Evolutionary conservation across 768 basidiomycete species (phyloP).

Genomic region (Gautieria morchelliformis): DNA sequence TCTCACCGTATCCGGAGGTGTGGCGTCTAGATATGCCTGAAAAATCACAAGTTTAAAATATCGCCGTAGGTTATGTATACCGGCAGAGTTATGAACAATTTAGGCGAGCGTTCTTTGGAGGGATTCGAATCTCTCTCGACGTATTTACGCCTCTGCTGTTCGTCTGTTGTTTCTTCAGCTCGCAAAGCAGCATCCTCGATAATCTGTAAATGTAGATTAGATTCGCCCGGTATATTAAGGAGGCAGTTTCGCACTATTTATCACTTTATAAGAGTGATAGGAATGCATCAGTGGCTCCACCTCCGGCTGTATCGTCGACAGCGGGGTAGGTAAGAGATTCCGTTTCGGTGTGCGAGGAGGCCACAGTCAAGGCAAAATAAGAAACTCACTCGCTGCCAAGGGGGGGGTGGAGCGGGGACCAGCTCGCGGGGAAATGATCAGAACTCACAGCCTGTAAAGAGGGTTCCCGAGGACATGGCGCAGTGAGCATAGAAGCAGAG

Average conservation of each 20-base stretch:
- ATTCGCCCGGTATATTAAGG: neutral
- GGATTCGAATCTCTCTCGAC: conserved; percentile 56
- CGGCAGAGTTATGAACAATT: conserved; percentile 23
- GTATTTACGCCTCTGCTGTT: conserved; percentile 52
- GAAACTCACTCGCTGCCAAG: no score
- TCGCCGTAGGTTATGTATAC: conserved; percentile 69
- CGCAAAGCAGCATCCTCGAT: conserved; percentile 75
- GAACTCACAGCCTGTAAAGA: no score
- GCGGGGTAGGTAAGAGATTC: conserved; percentile 23
- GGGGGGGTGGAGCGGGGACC: no score
- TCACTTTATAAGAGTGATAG: conserved; percentile 71
- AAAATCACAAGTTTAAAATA: conserved; percentile 85
- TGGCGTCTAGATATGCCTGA: conserved; percentile 81
- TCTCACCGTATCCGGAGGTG: conserved; percentile 67
- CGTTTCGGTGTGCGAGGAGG: neutral
- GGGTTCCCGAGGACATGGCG: no score
- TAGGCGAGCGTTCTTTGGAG: neutral
- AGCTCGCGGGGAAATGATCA: no score
- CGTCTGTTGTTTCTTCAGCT: conserved; percentile 71
- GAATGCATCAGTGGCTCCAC: conserved; percentile 16
- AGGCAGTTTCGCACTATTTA: conserved; percentile 59
- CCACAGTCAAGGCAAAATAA: no score
- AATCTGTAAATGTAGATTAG: conserved; percentile 33
- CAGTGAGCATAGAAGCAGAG: no score
- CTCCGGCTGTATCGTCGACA: conserved; percentile 21